These are phyloP conservation scores for Talaromyces albobiverticillius DNA, from an alignment of 2,329 filamentous ascomycete species.

Conservation along the genomic window DNA sequence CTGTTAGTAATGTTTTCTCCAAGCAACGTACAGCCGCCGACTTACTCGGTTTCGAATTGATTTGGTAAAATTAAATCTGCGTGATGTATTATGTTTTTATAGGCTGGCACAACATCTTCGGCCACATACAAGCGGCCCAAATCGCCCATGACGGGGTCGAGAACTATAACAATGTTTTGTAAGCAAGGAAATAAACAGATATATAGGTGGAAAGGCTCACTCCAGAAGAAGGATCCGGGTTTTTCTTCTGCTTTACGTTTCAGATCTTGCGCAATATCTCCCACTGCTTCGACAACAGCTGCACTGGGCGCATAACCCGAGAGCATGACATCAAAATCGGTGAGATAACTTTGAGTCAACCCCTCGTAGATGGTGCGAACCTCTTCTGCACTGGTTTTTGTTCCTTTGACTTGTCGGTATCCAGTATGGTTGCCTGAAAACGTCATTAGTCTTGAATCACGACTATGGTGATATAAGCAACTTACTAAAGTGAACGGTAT, in stretches of 20 bases:
- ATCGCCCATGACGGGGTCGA: constrained; percentile 98
- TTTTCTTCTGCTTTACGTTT: constrained; percentile 60
- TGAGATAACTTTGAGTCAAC: constrained; percentile 76
- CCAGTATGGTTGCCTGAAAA: constrained; percentile 84
- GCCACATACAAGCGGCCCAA: constrained; percentile 89
- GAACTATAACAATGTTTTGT: constrained; percentile 49
- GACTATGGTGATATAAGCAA: background rate
- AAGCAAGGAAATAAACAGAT: background rate
- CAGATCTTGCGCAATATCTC: constrained; percentile 77
- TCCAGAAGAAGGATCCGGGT: constrained; percentile 86
- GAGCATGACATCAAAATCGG: constrained; percentile 89
- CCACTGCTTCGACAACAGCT: constrained; percentile 77
- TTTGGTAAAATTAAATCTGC: constrained; percentile 94
- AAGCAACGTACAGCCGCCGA: too few relatives aligned
- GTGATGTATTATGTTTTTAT: constrained; percentile 72
- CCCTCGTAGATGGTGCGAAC: constrained; percentile 82
- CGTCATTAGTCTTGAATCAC: background rate
- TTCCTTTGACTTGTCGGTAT: constrained; percentile 85
- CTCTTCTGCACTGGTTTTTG: constrained; percentile 74
- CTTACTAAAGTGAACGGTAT: constrained; percentile 97
- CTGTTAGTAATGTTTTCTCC: background rate
- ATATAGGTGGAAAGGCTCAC: constrained; percentile 34
- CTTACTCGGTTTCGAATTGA: constrained; percentile 94
- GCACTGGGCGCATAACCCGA: constrained; percentile 93
- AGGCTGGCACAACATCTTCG: constrained; percentile 86